Evolutionary conservation across 805 yeast species (phyloP).

Genomic region (Lipomyces yamadae): DNA sequence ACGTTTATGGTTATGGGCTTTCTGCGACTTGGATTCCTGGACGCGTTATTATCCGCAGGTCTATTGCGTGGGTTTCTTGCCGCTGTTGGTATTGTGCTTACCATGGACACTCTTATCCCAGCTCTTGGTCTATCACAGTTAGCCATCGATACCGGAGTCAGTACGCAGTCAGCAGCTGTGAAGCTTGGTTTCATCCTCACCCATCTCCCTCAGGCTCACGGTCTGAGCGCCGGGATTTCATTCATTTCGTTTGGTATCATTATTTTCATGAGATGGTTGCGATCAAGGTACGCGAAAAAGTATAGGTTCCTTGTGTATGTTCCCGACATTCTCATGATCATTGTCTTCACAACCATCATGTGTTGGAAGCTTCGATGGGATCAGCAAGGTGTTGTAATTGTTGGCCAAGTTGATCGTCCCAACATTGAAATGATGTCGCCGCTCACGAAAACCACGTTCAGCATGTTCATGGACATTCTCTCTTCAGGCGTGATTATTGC

Average conservation of each 20-base stretch:
- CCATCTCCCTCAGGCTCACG: slow-evolving; percentile 56
- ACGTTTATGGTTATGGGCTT: slow-evolving; percentile 73
- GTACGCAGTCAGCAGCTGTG: slow-evolving; percentile 71
- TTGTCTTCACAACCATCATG: slow-evolving; percentile 61
- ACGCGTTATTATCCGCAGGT: slow-evolving; percentile 76
- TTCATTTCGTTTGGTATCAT: slow-evolving; percentile 55
- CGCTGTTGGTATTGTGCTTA: slow-evolving; percentile 84
- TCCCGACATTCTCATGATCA: slow-evolving; percentile 86
- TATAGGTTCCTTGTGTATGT: slow-evolving; percentile 60
- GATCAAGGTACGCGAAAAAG: slow-evolving; percentile 40
- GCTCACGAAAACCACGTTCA: slow-evolving; percentile 52
- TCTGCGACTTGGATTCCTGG: slow-evolving; percentile 83
- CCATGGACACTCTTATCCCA: slow-evolving; percentile 72
- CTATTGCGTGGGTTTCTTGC: slow-evolving; percentile 81
- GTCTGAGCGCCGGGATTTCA: slow-evolving; percentile 67
- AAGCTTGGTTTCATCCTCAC: slow-evolving; percentile 63
- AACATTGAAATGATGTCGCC: slow-evolving; percentile 63
- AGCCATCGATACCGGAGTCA: slow-evolving; percentile 54
- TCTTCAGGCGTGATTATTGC: slow-evolving; percentile 79
- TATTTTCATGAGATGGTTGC: slow-evolving; percentile 49
- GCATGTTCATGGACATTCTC: slow-evolving; percentile 59
- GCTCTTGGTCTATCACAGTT: slow-evolving; percentile 68
- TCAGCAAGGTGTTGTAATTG: slow-evolving; percentile 60
- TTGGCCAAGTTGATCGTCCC: slow-evolving; percentile 68
- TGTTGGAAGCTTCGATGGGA: slow-evolving; percentile 50